phyloP scores from a whole-genome alignment of 2,329 filamentous ascomycete genomes.

The Remersonia thermophila region DNA sequence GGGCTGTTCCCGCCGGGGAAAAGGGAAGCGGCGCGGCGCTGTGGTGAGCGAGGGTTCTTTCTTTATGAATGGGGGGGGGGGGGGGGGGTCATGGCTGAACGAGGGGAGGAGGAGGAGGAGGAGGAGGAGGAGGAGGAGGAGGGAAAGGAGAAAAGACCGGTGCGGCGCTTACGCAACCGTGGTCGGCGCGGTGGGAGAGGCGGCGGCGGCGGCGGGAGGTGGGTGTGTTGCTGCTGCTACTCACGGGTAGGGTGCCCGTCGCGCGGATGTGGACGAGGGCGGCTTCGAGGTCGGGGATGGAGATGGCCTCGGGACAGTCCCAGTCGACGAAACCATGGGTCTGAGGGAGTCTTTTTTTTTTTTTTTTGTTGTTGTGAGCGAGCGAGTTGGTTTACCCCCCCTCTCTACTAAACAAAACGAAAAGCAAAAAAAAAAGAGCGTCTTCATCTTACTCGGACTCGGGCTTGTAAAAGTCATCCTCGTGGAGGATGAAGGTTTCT shows the following conservation, averaged over 20 bases:
- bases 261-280: slow-evolving; percentile 59
- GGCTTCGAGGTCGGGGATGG: slow-evolving; percentile 54
- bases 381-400: too few relatives aligned
- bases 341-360: slow-evolving; percentile 36
- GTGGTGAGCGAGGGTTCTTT: slow-evolving; percentile 4
- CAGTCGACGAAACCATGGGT: slow-evolving; percentile 64
- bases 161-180: slow-evolving; percentile 16
- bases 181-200: slow-evolving; percentile 19
- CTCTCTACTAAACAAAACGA: not conserved
- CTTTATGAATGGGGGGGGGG: slow-evolving; percentile 17
- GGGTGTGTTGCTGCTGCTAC: slow-evolving; percentile 18
- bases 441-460: slow-evolving; percentile 58
- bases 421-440: too few relatives aligned
- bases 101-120: not conserved
- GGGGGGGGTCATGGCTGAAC: slow-evolving; percentile 13
- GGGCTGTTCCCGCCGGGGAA: slow-evolving; percentile 25
- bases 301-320: slow-evolving; percentile 75
- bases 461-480: slow-evolving; percentile 89
- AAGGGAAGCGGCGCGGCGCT: not conserved
- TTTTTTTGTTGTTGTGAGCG: too few relatives aligned
- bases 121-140: not conserved
- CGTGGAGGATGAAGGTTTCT: slow-evolving; percentile 70
- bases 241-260: slow-evolving; percentile 53
- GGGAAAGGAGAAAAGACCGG: slow-evolving; percentile 1
- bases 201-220: not conserved